Evolutionary conservation across 83 land plant species (phyloP), one percentile per base, ranked within the genome.

Genomic region (Thuja plicata): DNA sequence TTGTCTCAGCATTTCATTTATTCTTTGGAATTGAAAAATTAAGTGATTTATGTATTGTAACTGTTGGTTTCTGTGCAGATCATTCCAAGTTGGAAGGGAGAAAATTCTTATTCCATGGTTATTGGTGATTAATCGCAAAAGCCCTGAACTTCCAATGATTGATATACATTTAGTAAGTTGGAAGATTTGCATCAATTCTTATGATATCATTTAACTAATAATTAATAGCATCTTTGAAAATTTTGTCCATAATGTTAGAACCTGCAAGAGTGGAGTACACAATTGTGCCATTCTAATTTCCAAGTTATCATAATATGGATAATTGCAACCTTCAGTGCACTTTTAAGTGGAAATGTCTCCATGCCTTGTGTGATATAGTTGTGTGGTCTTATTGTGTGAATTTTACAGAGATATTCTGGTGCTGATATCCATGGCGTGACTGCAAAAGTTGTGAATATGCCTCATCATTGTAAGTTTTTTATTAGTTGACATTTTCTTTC

Each of bases 71-170:
- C 37, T 19, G 19, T 90, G 90, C 92, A 96, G 97, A 89, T 96
- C 97, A 40, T 95, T 96, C 87, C 97, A 95, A 90, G 93, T 96
- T 87, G 97, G 97, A 85, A 88, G 88, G 79, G 97, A 96, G 48
- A 96, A 95, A 87, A 91, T 93, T 92, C 86, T 89, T 32, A 87
- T 96, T 79, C 97, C 97, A 62, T 96, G 97, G 97, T 93, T 96
- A 87, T 74, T 93, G 50, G 89, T 96, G 62, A 90, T 96, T 43
- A 94, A 93, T 85, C 92, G 97, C 71, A 94, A 96, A 79, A 94
- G 92, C 73, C 27, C 92, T 38, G 94, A 95, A 88, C 92, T 96
- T 87, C 97, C 97, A 50, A 91, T 96, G 93, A 94, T 96, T 89
- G 96, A 96, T 88, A 88, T 96, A 62, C 92, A 94, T 82, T 85